A percentile compares a stretch with the other conserved stretches of the same genome.
phyloP scores from a whole-genome alignment of 1,284 basidiomycete species.

The Naganishia albida region DNA sequence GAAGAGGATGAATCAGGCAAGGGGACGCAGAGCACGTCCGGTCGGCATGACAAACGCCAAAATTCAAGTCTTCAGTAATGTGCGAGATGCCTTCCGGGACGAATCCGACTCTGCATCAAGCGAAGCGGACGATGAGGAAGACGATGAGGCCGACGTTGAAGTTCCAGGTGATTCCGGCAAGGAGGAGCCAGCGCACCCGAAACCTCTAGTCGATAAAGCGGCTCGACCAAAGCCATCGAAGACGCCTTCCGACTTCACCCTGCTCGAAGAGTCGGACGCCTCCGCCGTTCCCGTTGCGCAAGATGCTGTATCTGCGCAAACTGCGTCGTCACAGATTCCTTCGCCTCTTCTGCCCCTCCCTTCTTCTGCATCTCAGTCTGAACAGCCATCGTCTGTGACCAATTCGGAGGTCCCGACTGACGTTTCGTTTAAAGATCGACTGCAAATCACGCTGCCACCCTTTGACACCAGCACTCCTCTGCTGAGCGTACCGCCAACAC shows the following conservation, averaged over 20 bases:
- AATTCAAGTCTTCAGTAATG: conserved; percentile 85
- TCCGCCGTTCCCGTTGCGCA: neutral
- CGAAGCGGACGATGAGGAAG: conserved; percentile 78
- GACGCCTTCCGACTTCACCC: neutral
- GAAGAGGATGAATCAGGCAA: conserved; percentile 58
- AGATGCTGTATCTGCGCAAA: neutral
- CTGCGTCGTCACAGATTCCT: neutral
- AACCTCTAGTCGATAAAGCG: neutral
- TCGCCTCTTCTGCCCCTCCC: conserved; percentile 2
- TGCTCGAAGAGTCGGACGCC: neutral
- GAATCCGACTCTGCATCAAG: conserved; percentile 70
- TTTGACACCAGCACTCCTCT: conserved; percentile 54
- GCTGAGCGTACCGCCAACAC: conserved; percentile 50
- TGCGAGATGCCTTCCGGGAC: conserved; percentile 88
- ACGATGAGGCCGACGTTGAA: conserved; percentile 56
- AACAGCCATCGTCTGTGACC: conserved; percentile 26
- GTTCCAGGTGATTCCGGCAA: conserved; percentile 35
- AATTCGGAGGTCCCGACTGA: conserved; percentile 32
- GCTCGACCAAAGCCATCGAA: neutral
- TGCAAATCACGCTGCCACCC: conserved; percentile 52
- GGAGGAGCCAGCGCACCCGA: too few species aligned
- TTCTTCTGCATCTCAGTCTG: neutral
- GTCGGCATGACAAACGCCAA: conserved; percentile 86
- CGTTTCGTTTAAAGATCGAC: conserved; percentile 40
- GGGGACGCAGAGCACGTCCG: conserved; percentile 87